Base-by-base conservation (phyloP, 1,139 yeast genomes). In the Lodderomyces elongisporus region DNA sequence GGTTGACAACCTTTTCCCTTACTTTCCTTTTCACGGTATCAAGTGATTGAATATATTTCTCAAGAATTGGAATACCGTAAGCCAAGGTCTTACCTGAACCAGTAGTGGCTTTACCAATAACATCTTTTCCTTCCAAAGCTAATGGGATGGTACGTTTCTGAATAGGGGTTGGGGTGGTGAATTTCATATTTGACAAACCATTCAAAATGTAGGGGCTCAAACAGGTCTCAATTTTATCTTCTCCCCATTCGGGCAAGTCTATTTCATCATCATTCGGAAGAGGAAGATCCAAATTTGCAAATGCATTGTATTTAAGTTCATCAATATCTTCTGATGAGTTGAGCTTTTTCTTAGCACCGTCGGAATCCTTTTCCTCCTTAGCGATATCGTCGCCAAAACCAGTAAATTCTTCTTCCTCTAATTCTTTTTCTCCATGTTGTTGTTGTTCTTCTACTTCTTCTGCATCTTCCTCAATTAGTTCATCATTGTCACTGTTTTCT, bases 51-150 rank as follows among this genome's bases (percentile, higher is more conserved):
- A 77, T 49, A 33, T 78, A 66, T 35, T 71, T 73, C 51, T 93
- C 96, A 38, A 91, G 58, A 17, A 93, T 81, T n/a, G 98, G 97
- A 17, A 91, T 75, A 32, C 96, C 96, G 54, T 87, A 91, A 0
- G 98, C 98, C 37, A 89, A 66, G 0, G 98, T 91, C 53, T 91
- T 91, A 68, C 99, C 99, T 0, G 96, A 87, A 54, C 99, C 99
- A 1, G 99, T 93, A 6, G 94, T 82, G 8, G 98, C 98, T 51
- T 91, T 93, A 37, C 98, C 99, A 44, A 93, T 77, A 7, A 91
- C 75, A 56, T 91, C 97, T 32, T 69, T 70, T 4, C 91, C 94
- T 23, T 68, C 63, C 10, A 85, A 43, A 3, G 93, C 87, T 21
- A 69, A 53, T 1, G 97, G 96, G 34, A 91, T 80, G n/a, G 91